Evolutionary conservation across 2,329 filamentous ascomycete species (phyloP).

Genomic region (Neofusicoccum umdonicola): DNA sequence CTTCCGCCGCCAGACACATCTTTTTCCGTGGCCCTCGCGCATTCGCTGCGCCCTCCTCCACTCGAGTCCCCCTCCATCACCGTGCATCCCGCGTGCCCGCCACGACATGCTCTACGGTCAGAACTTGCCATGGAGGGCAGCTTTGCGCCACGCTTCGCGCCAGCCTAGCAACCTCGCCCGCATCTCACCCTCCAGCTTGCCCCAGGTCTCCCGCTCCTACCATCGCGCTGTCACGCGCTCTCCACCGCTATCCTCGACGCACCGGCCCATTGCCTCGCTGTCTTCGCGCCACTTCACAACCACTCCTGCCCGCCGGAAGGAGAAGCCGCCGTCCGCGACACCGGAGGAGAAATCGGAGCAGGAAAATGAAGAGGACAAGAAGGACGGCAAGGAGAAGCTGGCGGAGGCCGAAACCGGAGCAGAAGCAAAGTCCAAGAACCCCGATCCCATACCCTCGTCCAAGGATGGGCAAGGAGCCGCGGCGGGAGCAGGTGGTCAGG

Average conservation of each 20-base stretch:
- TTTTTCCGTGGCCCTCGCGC: not conserved
- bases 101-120: constrained; percentile 60
- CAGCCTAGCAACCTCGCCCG: constrained; percentile 28
- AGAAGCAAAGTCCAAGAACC: constrained; percentile 47
- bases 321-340: constrained; percentile 51
- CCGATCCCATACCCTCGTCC: constrained; percentile 52
- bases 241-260: constrained; percentile 27
- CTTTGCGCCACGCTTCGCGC: constrained; percentile 52
- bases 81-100: constrained; percentile 3
- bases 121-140: constrained; percentile 64
- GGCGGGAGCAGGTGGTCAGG: constrained; percentile 60
- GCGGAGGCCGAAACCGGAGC: constrained; percentile 41
- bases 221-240: not conserved
- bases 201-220: constrained; percentile 7
- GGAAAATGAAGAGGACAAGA: constrained; percentile 39
- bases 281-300: constrained; percentile 33
- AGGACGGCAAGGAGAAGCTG: constrained; percentile 39
- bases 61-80: not conserved
- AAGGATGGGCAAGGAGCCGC: constrained; percentile 61
- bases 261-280: constrained; percentile 33
- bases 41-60: not conserved
- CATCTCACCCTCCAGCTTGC: not conserved
- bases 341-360: constrained; percentile 50
- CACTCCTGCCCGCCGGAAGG: constrained; percentile 39
- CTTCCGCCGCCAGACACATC: not conserved